Evolutionary conservation across 1,139 yeast genomes (phyloP).

Genomic region (Blastobotrys persicus): DNA sequence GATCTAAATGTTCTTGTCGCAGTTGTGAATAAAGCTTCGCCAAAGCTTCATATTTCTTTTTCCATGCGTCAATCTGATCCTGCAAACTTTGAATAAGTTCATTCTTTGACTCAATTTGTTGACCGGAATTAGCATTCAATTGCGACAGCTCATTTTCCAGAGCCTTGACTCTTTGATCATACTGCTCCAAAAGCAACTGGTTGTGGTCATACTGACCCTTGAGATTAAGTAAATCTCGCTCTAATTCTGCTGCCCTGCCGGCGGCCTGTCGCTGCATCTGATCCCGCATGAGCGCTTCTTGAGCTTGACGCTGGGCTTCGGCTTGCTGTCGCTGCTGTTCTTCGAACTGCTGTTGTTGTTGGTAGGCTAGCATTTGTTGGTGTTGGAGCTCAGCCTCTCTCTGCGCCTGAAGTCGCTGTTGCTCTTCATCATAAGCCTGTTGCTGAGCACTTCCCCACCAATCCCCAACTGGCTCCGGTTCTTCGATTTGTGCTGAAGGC

Average conservation of each 20-base stretch:
- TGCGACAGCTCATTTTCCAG: conserved; percentile 71
- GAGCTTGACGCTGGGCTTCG: conserved; percentile 74
- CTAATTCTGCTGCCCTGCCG: conserved; percentile 77
- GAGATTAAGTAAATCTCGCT: conserved; percentile 72
- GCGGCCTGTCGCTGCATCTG: conserved; percentile 76
- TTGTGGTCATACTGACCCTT: conserved; percentile 85
- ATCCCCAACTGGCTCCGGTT: conserved; percentile 39
- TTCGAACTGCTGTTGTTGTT: conserved; percentile 71
- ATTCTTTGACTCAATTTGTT: conserved; percentile 75
- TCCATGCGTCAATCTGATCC: conserved; percentile 79
- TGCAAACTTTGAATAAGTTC: conserved; percentile 67
- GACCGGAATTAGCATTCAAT: conserved; percentile 63
- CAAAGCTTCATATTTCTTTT: conserved; percentile 80
- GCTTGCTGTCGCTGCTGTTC: conserved; percentile 62
- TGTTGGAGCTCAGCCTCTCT: conserved; percentile 48
- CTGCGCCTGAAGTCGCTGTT: conserved; percentile 49
- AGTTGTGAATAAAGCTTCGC: conserved; percentile 89
- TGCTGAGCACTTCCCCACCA: conserved; percentile 48
- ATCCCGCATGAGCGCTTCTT: conserved; percentile 65
- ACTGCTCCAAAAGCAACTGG: conserved; percentile 79
- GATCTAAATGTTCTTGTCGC: conserved; percentile 85
- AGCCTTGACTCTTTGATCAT: conserved; percentile 80
- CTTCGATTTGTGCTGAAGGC: conserved; percentile 24
- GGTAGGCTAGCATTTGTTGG: conserved; percentile 46
- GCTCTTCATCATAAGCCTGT: conserved; percentile 49